Percentiles rank a stretch among this genome's conserved stretches.
Evolutionary conservation across 1,284 basidiomycete species (phyloP).

Genomic region (Cutaneotrichosporon spelunceum): DNA sequence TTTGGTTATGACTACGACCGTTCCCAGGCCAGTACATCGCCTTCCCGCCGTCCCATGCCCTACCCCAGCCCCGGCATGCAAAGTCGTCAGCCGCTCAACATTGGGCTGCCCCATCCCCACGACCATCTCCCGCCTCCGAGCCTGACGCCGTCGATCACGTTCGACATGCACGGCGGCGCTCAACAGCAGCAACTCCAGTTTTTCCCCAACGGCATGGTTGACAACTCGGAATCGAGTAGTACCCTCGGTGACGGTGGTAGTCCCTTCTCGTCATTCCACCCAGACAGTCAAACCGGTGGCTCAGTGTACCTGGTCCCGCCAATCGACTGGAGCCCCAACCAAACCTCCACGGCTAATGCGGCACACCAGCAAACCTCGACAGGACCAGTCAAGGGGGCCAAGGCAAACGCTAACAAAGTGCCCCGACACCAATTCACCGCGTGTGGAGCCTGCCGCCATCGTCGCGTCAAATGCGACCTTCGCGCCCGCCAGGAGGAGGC

Average conservation of each 20-base stretch:
- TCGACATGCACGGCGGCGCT: conserved; percentile 4
- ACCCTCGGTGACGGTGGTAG: background rate
- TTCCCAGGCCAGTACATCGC: background rate
- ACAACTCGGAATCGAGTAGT: background rate
- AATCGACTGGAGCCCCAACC: conserved; percentile 10
- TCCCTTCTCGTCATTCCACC: conserved; percentile 4
- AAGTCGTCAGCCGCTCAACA: background rate
- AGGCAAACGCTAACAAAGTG: conserved; percentile 54
- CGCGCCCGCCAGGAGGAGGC: conserved; percentile 44
- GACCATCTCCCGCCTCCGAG: background rate
- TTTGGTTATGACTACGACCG: conserved; percentile 10
- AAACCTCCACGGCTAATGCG: background rate
- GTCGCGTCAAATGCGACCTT: conserved; percentile 57
- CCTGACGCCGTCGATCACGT: conserved; percentile 5
- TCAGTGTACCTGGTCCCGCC: conserved; percentile 12
- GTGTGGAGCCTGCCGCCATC: conserved; percentile 83
- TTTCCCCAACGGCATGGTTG: conserved; percentile 4
- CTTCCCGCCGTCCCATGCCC: background rate
- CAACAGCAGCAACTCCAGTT: conserved; percentile 5
- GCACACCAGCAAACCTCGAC: background rate
- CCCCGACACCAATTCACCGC: conserved; percentile 77
- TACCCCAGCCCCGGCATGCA: background rate
- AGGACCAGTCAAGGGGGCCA: background rate
- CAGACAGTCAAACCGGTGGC: background rate
- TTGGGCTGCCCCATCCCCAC: background rate